Evolutionary conservation across 495 filamentous ascomycete species (phyloP).

Genomic region (Annulohypoxylon nitens): DNA sequence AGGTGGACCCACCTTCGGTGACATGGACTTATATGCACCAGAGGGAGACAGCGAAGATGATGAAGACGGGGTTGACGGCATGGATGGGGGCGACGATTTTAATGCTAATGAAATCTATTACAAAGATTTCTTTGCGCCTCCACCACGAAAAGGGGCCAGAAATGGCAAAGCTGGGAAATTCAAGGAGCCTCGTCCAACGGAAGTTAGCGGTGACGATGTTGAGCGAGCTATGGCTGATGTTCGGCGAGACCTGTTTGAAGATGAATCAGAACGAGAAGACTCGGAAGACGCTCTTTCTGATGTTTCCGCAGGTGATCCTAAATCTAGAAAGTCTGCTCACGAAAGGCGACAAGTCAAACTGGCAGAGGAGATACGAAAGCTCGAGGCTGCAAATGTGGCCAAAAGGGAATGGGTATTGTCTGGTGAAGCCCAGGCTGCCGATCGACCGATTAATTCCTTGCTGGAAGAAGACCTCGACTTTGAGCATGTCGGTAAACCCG

Average conservation of each 20-base stretch:
- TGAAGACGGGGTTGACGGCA: conserved; percentile 67
- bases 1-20: conserved; percentile 81
- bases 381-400: conserved; percentile 90
- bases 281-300: conserved; percentile 68
- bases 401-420: conserved; percentile 92
- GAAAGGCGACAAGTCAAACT: conserved; percentile 88
- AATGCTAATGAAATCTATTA: conserved; percentile 91
- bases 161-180: conserved; percentile 55
- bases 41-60: conserved; percentile 67
- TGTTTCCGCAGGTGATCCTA: conserved; percentile 67
- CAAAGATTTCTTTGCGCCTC: conserved; percentile 90
- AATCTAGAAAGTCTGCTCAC: conserved; percentile 76
- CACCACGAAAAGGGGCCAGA: conserved; percentile 75
- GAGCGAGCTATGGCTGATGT: conserved; percentile 91
- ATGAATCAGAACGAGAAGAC: conserved; percentile 71
- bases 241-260: conserved; percentile 92
- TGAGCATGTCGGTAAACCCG: conserved; percentile 93
- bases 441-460: conserved; percentile 89
- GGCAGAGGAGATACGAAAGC: conserved; percentile 86
- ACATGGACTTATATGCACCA: conserved; percentile 70
- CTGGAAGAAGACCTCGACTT: conserved; percentile 97
- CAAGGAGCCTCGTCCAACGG: conserved; percentile 46
- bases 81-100: conserved; percentile 61
- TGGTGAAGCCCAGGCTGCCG: conserved; percentile 86
- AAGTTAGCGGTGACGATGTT: conserved; percentile 71